Evolutionary conservation across 345 rosid genomes (phyloP), one percentile per base, ranked within the genome.

Genomic region (Mallotus nudiflorus): DNA sequence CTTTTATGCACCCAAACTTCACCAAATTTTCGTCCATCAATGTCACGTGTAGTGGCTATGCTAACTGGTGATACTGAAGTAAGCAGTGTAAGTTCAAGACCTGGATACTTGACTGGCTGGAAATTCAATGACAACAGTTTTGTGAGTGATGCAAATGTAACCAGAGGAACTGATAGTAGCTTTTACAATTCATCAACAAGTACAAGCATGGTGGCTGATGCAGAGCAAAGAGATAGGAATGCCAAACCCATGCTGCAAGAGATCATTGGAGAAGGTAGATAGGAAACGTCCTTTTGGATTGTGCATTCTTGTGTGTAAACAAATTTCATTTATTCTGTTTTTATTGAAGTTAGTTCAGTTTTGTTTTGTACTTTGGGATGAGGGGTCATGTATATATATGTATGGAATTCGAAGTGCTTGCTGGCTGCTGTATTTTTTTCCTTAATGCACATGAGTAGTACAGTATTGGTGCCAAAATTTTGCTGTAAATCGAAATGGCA

Each of bases 1-100:
- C 84, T 91, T 62, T 24, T 86, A 64, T 86, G 96, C 76, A 71
- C 96, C 44, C 95, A 86, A 24, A 67, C 93, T 31, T 73, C 92
- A 49, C 87, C 87, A 42, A n/a, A 25, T 11, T 68, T 72, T 27
- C 73, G 95, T 65, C 93, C 93, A 62, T 51, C 85, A 18, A 86
- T 89, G 90, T 89, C 96, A 3, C 81, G 88, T 7, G 90, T 85
- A 0, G 79, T 86, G 39, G 85, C 86, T 9, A 86, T 91, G 97
- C 76, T 91, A 13, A 78, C 84, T 0, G 91, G 90, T 65, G 97
- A 91, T 73, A 73, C 78, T n/a, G 91, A 86, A 76, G 88, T 89
- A 16, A 74, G 78, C 57, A 61, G 66, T 29, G 80, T 75, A 22
- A 68, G 75, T 22, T 49, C 70, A 1, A 82, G 71, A 73, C 89